Percentiles rank a stretch among this genome's conserved stretches.
phyloP scores from a whole-genome alignment of 179 eudicot species.

The Patellifolia procumbens region DNA sequence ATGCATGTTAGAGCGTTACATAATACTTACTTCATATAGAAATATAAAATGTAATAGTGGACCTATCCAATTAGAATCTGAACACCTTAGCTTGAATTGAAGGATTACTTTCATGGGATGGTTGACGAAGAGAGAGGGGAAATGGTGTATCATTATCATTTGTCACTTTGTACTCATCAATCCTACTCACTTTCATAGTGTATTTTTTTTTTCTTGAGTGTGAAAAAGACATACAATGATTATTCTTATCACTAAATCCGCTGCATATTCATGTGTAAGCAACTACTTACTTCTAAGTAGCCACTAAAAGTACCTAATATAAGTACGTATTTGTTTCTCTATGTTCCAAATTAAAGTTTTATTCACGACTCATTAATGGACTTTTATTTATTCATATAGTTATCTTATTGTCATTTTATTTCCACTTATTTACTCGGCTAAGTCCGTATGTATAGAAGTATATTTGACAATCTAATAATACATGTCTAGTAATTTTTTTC shows the following conservation, averaged over 20 bases:
- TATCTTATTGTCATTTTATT: no score
- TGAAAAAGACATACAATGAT: conserved; percentile 22
- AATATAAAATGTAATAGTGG: not conserved
- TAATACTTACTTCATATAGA: conserved; percentile 12
- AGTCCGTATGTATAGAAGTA: no score
- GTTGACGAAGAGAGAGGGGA: conserved; percentile 16
- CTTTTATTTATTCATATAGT: not conserved
- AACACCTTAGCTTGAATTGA: conserved; percentile 1
- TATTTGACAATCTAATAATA: no score
- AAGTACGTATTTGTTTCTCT: not conserved
- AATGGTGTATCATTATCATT: conserved; percentile 22
- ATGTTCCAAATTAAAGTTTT: not conserved
- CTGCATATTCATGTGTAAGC: conserved; percentile 15
- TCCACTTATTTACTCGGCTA: no score
- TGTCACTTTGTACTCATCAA: conserved; percentile 31
- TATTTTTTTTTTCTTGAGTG: conserved; percentile 9
- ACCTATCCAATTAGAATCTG: conserved; percentile 23
- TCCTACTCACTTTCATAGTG: conserved; percentile 9
- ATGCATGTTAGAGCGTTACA: not conserved
- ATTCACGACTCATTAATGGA: not conserved
- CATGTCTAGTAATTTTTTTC: no score
- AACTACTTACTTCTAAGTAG: not conserved
- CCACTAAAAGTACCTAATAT: not conserved
- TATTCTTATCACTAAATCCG: conserved; percentile 17
- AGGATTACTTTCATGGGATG: not conserved